Evolutionary conservation across 192 early-diverging fungal genomes (phyloP), one percentile per base, ranked within the genome.

Genomic region (Backusella parvicylindrica): DNA sequence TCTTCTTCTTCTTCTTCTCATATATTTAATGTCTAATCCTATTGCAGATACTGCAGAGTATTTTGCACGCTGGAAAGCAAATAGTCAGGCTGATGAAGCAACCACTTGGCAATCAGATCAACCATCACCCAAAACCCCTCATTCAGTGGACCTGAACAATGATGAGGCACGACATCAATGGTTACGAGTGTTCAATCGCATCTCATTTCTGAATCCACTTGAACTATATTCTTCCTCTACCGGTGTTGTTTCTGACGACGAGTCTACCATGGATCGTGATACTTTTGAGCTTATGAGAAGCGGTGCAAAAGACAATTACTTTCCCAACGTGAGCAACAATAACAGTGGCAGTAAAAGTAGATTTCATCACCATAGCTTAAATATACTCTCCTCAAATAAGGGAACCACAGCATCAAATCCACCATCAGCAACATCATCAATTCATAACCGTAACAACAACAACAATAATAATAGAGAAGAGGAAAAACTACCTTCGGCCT

Each of bases 41-140:
- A 78, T 78, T 43, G 50, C 68, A 23, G 77, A 78, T 53, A 73
- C 67, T 26, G 77, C 72, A 23, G 77, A 78, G 26, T 78, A 74
- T 33, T 78, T 78, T 68, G 64, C 72, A 56, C 49, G 63, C 26
- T 47, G 21, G 64, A 68, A 75, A 68, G 30, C 31, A n/a, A 33
- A 36, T 31, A 32, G 64, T 35, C 64, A 31, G 13, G 30, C 35
- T 26, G 40, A 64, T 64, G 40, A 66, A 49, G 23, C 60, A 56
- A 38, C 73, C 23, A 32, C 60, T 35, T 66, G 30, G 64, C 31
- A 66, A 21, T 15, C 64, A 36, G 33, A 35, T 31, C 64, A 36
- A 15, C 64, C 53, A 60, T 60, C 53, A 60, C 23, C 53, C 16
- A 47, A 47, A 6, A 21, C 5, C 3, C 53, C 53, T 26, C 53